Base-by-base conservation (phyloP, 1,284 basidiomycete genomes). In the Ceratobasidium sp. region DNA sequence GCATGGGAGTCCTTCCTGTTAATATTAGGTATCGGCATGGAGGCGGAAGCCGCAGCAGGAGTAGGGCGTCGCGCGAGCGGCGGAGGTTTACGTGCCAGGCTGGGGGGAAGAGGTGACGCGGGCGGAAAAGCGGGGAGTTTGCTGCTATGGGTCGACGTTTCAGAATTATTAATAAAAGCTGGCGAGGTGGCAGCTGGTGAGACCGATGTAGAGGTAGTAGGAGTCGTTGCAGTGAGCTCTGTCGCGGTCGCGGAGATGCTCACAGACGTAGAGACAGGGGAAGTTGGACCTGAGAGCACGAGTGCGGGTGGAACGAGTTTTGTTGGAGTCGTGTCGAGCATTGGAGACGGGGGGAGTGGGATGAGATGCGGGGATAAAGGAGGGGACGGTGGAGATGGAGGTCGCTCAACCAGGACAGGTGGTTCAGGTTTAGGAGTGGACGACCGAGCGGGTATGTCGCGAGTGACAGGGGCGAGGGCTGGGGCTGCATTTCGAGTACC, bases 101-200 rank as follows among this genome's bases (percentile, higher is more conserved):
- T 57, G 26, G 64, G 64, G 5, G 64, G 64, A 18, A 69, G 64
- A 21, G 64, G 64, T n/a, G 64, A 69, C 21, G 64, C 64, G 52
- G 64, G 64, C 14, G 64, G 64, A 45, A 69, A 69, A 57, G 64
- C 64, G 26, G 64, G 64, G 2, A 69, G 52, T 45, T 69, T 69
- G 14, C 10, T 69, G 14, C 10, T 34, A 16, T 30, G 52, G n/a
- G 52, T 16, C 46, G 61, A 41, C 21, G 57, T 59, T 34, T 55
- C 57, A 43, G 34, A 43, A 14, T 36, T n/a, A 34, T 41, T 30
- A 32, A 39, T 30, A 32, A 53, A 53, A 6, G 32, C 34, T 9
- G 62, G 62, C 50, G 62, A 53, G 21, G 48, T 28, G 1, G 62
- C 41, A 4, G 62, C 48, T 21, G 62, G 62, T 8, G 64, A 69